Base-by-base conservation (phyloP, 2,329 filamentous ascomycete genomes). In the Cladosporium halotolerans region DNA sequence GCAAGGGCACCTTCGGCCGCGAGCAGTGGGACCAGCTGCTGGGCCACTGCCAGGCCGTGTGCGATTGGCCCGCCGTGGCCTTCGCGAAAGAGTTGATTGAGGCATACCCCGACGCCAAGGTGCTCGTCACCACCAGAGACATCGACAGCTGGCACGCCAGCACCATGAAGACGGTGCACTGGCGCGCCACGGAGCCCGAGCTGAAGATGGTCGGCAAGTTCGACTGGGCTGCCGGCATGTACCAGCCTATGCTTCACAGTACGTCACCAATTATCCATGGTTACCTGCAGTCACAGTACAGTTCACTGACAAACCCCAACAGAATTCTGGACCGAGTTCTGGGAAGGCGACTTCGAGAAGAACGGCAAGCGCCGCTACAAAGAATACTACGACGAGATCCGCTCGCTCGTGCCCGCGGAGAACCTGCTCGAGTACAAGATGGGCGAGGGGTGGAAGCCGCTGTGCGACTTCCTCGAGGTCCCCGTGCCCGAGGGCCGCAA, bases 31-130 rank as follows among this genome's bases (percentile, higher is more conserved):
- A 87, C 67, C 78, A 83, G 68, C 76, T 88, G 9, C 73, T 87
- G 55, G 82, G 83, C 47, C 77, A 84, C 67, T 82, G 81, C 65
- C 81, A 67, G 70, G 83, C 83, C 41, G 81, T 87, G 14, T 85
- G 81, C 68, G 84, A 87, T 73, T 84, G 80, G 79, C 84, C 84
- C 8, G 79, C 81, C 19, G 79, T 82, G 42, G 80, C 81, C 41
- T 88, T 88, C 62, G 81, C 81, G 50, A 79, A 83, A 67, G 84
- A 88, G 67, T 75, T 88, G 56, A 84, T 87, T 57, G 80, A 84
- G 63, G 82, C 83, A 13, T 88, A 88, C 65, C 85, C 85, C 1
- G 81, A 87, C 52, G 85, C 85, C 54, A 88, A 88, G 69, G 80
- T 88, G 51, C 77, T 89, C 45, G 73, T 88, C 57, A 85, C 82